Base-by-base conservation (phyloP, 2,329 filamentous ascomycete genomes). In the Aspergillus luchuensis region DNA sequence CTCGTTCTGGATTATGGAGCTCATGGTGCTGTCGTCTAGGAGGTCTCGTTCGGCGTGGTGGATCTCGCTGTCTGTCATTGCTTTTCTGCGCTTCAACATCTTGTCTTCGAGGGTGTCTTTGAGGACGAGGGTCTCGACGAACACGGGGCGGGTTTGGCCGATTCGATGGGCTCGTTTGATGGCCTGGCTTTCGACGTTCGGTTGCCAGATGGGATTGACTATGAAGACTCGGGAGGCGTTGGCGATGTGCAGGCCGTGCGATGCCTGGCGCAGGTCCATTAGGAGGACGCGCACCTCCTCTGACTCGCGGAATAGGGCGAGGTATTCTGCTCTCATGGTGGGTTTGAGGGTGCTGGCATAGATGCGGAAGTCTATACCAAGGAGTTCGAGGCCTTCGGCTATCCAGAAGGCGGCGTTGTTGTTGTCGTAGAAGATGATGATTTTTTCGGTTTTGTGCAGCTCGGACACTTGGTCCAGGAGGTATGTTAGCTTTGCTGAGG, bases 181-280 rank as follows among this genome's bases (percentile, higher is more conserved):
- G 0, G 94, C 94, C 74, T 98, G 94, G 1, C 91, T 92, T 73
- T 96, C 91, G 0, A 96, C 84, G 64, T 91, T 81, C 0, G 92
- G 92, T 56, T 93, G 90, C 72, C 95, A 89, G 11, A 96, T 91
- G 0, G 94, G 93, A 64, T 90, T 94, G 58, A 96, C 84, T 64
- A 98, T 97, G 76, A 92, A 96, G 8, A 98, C 89, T 2, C 94
- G 82, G 4, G 90, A 95, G 1, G 93, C 93, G 10, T 86, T 87
- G 55, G 88, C 88, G 74, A 97, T 87, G 71, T 97, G 93, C 0
- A 98, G 82, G 0, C 94, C 94, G 63, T 93, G 91, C 0, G 93
- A 91, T 30, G 93, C 93, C 71, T 95, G 91, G 1, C 86, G 87
- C n/a, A 97, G 85, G 70, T 97, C 92, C 89, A 97, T 97, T 1